Evolutionary conservation across 176 grass and related monocot species (phyloP), one percentile per base, ranked within the genome.

Genomic region (Dendrocalamus sinicus): DNA sequence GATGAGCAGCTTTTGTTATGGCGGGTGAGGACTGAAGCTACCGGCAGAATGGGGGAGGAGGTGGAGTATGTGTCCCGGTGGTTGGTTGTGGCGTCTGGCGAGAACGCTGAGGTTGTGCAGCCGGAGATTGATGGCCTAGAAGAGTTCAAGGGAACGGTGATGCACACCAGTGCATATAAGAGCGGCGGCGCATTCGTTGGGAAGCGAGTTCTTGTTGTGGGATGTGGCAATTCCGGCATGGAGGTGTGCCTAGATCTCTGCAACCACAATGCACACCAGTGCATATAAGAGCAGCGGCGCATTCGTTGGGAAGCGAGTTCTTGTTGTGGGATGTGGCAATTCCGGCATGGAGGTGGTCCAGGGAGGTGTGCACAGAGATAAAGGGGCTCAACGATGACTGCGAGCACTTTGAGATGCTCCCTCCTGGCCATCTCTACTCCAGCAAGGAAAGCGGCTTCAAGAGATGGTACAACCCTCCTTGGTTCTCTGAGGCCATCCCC

Each of bases 61-160:
- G 85, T 82, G 22, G 84, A 99, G 71, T 92, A 96, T 57, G 37
- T 86, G 16, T 89, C 88, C 39, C 90, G 72, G 70, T 99, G 96
- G 96, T 91, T 99, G 83, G 82, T 96, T 65, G 96, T 92, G 22
- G 93, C 96, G 14, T 94, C 96, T 2, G 96, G 96, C 35, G 96
- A 99, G 92, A 99, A 96, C 80, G 94, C 96, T 3, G 96, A 99
- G 92, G 81, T 30, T 30, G 28, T 30, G 28, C 28, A 30, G 28
- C 28, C 28, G 28, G 28, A 30, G 28, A 30, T 30, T 30, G 28
- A 30, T 30, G 28, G 28, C 28, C 28, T 30, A 30, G 28, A 30
- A 30, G 28, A 30, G 28, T 30, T 30, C 28, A 30, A 30, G 28
- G 28, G 28, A 30, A 30, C 28, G 28, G 28, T 30, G 1, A 30